Evolutionary conservation across 164 flowering plant species (phyloP).

Genomic region (Chloranthus sessilifolius): DNA sequence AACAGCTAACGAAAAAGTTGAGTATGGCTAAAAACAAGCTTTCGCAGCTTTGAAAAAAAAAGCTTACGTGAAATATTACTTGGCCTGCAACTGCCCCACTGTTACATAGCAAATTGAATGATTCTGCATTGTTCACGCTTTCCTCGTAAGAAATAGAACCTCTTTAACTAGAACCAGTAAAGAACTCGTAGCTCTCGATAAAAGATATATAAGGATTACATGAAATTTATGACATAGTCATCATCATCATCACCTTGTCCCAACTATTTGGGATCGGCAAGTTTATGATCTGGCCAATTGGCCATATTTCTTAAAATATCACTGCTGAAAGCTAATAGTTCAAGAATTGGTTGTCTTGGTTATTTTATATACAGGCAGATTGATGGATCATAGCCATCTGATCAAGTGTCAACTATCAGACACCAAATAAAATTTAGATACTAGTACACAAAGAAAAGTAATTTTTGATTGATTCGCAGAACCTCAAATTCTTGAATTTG

Average conservation of each 20-base stretch:
- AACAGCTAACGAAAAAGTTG: too few relatives aligned
- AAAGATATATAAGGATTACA: background rate
- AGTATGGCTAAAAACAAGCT: background rate
- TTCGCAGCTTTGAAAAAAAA: background rate
- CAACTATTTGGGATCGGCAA: background rate
- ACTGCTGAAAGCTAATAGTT: background rate
- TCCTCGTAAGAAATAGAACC: background rate
- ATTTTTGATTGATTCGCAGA: too few relatives aligned
- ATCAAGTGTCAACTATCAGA: too few relatives aligned
- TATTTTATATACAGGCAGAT: too few relatives aligned
- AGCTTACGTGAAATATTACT: conserved; percentile 82
- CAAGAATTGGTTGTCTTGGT: too few relatives aligned
- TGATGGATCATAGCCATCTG: too few relatives aligned
- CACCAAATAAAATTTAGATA: too few relatives aligned
- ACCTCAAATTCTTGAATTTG: too few relatives aligned
- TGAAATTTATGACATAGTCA: background rate
- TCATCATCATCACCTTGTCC: too few relatives aligned
- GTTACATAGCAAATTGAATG: conserved; percentile 86
- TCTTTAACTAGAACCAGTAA: too few relatives aligned
- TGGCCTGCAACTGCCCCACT: conserved; percentile 88
- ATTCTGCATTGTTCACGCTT: conserved; percentile 47
- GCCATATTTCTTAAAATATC: background rate
- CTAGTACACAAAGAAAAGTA: too few relatives aligned
- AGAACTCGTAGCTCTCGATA: background rate
- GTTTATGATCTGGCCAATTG: background rate